Percentiles rank a stretch among this genome's conserved stretches.
These are phyloP conservation scores for Fomitopsis pinicola DNA, from an alignment of 1,284 basidiomycete genomes.

Conservation along the genomic window DNA sequence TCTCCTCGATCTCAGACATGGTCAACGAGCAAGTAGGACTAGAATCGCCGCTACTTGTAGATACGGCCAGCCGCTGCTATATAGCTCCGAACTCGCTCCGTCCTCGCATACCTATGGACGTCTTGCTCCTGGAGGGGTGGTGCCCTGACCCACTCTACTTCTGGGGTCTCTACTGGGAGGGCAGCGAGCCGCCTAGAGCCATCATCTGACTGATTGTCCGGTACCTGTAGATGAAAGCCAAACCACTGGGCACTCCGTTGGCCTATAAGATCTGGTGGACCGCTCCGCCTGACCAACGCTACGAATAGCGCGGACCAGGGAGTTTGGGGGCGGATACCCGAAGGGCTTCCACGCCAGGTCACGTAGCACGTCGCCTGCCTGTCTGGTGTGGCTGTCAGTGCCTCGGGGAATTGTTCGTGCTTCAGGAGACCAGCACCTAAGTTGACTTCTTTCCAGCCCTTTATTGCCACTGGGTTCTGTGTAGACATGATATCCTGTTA, in stretches of 20 bases:
- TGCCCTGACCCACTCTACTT: neutral
- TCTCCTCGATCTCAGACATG: neutral
- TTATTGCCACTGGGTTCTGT: too few species aligned
- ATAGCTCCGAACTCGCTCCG: neutral
- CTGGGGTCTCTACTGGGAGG: neutral
- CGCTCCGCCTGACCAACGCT: neutral
- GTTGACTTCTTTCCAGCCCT: too few species aligned
- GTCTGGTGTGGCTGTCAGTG: neutral
- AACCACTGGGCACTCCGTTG: neutral
- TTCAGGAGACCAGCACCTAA: too few species aligned
- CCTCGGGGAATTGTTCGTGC: too few species aligned
- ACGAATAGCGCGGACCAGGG: neutral
- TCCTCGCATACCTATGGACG: neutral
- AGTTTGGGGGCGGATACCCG: neutral
- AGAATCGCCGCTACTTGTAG: neutral
- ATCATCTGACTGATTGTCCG: neutral
- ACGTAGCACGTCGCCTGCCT: neutral
- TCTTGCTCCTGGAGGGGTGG: neutral
- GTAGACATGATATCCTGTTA: too few species aligned
- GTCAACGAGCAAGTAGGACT: neutral
- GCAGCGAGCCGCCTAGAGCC: neutral
- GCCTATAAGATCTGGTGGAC: neutral
- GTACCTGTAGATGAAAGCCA: neutral
- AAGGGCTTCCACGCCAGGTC: neutral
- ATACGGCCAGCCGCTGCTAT: neutral